phyloP scores from a whole-genome alignment of 805 yeast species.

The Nakazawaea holstii region DNA sequence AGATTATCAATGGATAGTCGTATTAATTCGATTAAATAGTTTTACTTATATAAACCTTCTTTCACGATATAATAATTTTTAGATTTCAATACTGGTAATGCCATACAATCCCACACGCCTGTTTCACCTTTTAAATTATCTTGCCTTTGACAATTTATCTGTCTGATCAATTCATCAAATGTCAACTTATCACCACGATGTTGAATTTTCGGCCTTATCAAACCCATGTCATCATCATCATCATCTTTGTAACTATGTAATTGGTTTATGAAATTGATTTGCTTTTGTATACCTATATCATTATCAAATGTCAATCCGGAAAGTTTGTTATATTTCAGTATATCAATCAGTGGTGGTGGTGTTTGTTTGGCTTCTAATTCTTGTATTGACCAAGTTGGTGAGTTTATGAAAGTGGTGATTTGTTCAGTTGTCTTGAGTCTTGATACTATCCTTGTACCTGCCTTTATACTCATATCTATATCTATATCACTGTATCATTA shows the following conservation, averaged over 20 bases:
- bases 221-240: conserved; percentile 14
- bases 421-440: conserved; percentile 13
- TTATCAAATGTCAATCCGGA: conserved; percentile 38
- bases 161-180: conserved; percentile 24
- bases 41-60: conserved; percentile 36
- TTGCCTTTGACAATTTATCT: conserved; percentile 20
- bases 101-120: conserved; percentile 37
- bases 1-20: conserved; percentile 79
- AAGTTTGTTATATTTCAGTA: conserved; percentile 21
- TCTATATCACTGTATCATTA: not conserved
- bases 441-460: conserved; percentile 2
- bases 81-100: conserved; percentile 25
- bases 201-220: conserved; percentile 20
- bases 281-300: conserved; percentile 35
- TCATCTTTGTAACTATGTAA: conserved; percentile 30
- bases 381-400: conserved; percentile 23
- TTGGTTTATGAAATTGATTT: conserved; percentile 43
- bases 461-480: not conserved
- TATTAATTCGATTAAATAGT: conserved; percentile 27
- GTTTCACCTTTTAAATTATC: conserved; percentile 34
- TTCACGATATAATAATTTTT: conserved; percentile 37
- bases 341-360: not conserved
- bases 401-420: conserved; percentile 15
- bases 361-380: conserved; percentile 15
- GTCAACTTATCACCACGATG: conserved; percentile 22